A percentile compares a stretch with the other conserved stretches of the same genome.
phyloP scores from a whole-genome alignment of 352 stramenopile genomes.

The Pythium inflatum region DNA sequence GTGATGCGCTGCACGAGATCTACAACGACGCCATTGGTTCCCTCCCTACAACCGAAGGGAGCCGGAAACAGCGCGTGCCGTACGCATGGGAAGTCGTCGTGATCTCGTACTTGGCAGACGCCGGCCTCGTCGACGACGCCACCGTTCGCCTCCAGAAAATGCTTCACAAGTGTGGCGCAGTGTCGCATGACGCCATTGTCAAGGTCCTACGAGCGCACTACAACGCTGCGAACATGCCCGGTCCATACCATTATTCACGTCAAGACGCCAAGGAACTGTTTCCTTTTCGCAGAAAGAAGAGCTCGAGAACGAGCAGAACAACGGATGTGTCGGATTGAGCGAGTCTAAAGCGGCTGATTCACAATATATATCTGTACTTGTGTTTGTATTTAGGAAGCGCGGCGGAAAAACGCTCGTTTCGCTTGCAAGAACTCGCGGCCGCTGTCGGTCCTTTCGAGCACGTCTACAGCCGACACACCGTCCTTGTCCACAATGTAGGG shows the following conservation, averaged over 20 bases:
- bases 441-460: not conserved
- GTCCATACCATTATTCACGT: no score
- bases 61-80: slow-evolving; percentile 40
- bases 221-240: no score
- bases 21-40: slow-evolving; percentile 52
- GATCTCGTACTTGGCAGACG: slow-evolving; percentile 44
- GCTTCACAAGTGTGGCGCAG: slow-evolving; percentile 38
- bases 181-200: slow-evolving; percentile 48
- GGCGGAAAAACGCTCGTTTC: not conserved
- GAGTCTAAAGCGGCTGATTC: no score
- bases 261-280: no score
- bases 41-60: slow-evolving; percentile 20
- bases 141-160: slow-evolving; percentile 44
- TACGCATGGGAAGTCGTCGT: slow-evolving; percentile 49
- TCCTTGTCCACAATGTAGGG: not conserved
- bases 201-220: slow-evolving; percentile 58
- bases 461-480: not conserved
- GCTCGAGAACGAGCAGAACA: no score
- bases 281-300: no score
- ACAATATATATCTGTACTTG: no score
- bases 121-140: slow-evolving; percentile 46
- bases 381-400: no score
- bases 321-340: no score
- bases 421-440: not conserved
- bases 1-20: slow-evolving; percentile 42